Conservation (phyloP, 257 asterid species). For the Fraxinus cuspidata region DNA sequence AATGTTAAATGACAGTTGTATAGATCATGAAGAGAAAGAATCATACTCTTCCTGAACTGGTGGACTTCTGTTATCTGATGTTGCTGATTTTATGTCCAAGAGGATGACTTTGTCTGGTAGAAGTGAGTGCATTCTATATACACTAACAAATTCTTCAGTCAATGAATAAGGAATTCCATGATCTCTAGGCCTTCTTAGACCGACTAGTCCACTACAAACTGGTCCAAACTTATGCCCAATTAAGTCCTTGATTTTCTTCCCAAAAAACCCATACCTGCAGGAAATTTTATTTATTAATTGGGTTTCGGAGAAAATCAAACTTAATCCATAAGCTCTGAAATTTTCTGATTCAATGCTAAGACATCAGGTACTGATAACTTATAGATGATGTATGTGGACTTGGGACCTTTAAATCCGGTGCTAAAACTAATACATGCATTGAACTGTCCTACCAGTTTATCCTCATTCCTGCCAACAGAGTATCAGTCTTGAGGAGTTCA, state of each 20-base stretch:
- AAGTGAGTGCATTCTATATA: conserved; percentile 65
- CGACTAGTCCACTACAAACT: conserved; percentile 53
- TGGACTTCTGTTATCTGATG: conserved; percentile 56
- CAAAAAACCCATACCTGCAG: conserved; percentile 63
- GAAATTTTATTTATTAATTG: not conserved
- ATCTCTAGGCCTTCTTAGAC: conserved; percentile 44
- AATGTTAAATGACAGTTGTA: not conserved
- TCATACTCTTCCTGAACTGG: conserved; percentile 42
- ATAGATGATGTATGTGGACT: not conserved
- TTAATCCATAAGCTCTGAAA: not conserved
- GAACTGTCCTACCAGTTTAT: conserved; percentile 42
- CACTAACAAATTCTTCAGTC: conserved; percentile 59
- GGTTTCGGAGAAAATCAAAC: not conserved
- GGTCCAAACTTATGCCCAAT: conserved; percentile 49
- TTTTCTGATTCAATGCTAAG: not conserved
- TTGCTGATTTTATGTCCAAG: conserved; percentile 39
- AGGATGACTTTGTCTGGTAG: conserved; percentile 47
- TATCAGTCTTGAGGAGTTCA: conserved; percentile 64
- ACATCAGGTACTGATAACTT: not conserved
- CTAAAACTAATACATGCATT: not conserved
- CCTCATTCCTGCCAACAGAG: conserved; percentile 50
- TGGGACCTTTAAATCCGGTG: not conserved
- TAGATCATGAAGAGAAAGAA: not conserved
- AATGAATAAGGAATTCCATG: conserved; percentile 62
- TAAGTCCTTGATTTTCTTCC: conserved; percentile 56